Evolutionary conservation across 495 filamentous ascomycete species (phyloP), one percentile per base, ranked within the genome.

Genomic region (Penicillium cosmopolitanum): DNA sequence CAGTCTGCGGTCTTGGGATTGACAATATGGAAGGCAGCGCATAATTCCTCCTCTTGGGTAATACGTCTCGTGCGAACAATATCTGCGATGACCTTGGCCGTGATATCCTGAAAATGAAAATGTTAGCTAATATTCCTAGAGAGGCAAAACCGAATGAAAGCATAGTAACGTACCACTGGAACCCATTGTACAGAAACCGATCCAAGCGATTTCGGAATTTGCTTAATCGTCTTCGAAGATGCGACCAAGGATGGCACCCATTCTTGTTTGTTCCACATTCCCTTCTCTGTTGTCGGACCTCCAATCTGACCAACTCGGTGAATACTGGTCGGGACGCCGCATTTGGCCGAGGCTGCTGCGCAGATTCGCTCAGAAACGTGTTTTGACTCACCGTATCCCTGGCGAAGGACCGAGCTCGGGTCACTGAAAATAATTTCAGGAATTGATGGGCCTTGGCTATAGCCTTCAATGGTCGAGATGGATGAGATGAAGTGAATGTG

Each of bases 301-400:
- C 67, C 78, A 42, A 86, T 77, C 60, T 86, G 84, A 0, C 84
- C 83, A 2, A 85, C 69, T 7, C 85, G 77, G 33, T 78, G 72
- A 15, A 84, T 68, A 4, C 74, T 74, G 10, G 73, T 70, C 5
- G 75, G 72, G 3, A 86, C 72, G 15, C 73, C 68, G 7, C 57
- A 70, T 2, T 61, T 61, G 16, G 73, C 67, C 2, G 70, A 62
- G 7, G 79, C 80, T 18, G 76, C 66, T 5, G 79, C 81, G 5
- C 87, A 69, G 7, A 86, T 70, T 2, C 77, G 62, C 44, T 84
- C 82, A 19, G 68, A 63, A 43, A 71, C 58, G 21, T 68, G 62
- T 46, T 71, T 71, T 4, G 63, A 69, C 58, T 73, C 62, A 0
- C 60, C 57, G 21, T 87, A 87, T n/a, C 84, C 83, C n/a, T 69